These are phyloP conservation scores for Sporothrix inflata DNA, from an alignment of 2,329 filamentous ascomycete genomes.

Conservation along the genomic window DNA sequence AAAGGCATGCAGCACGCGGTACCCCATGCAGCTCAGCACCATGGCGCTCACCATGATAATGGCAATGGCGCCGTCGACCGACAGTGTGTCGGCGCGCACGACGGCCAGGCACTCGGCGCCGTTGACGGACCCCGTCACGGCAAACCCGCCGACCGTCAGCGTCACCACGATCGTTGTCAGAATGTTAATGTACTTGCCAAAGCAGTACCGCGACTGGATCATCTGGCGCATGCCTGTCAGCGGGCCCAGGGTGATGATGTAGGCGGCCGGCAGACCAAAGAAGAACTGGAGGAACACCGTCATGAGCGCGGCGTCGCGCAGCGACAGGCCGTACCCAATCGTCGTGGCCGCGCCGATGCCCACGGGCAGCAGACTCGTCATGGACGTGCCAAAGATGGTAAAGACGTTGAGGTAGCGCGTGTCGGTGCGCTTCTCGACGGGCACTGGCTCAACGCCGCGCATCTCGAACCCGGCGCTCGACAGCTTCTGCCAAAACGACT, in stretches of 20 bases:
- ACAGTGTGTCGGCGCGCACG: conserved; percentile 45
- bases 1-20: conserved; percentile 31
- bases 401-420: conserved; percentile 51
- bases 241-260: conserved; percentile 61
- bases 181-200: conserved; percentile 61
- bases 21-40: conserved; percentile 32
- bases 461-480: conserved; percentile 42
- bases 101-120: conserved; percentile 57
- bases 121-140: conserved; percentile 62
- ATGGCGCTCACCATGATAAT: conserved; percentile 45
- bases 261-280: conserved; percentile 57
- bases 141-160: conserved; percentile 64
- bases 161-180: conserved; percentile 64
- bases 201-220: conserved; percentile 66
- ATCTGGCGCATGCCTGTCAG: conserved; percentile 68
- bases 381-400: conserved; percentile 54
- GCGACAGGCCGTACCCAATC: conserved; percentile 50
- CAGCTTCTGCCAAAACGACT: conserved; percentile 23
- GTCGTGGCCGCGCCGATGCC: conserved; percentile 58
- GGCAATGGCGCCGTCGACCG: conserved; percentile 61
- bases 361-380: conserved; percentile 54
- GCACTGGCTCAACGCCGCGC: conserved; percentile 51
- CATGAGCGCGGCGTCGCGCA: conserved; percentile 61
- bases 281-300: conserved; percentile 67
- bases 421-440: conserved; percentile 47